Evolutionary conservation across 148 eudicot species (phyloP).

Genomic region (Salicornia ramosissima): DNA sequence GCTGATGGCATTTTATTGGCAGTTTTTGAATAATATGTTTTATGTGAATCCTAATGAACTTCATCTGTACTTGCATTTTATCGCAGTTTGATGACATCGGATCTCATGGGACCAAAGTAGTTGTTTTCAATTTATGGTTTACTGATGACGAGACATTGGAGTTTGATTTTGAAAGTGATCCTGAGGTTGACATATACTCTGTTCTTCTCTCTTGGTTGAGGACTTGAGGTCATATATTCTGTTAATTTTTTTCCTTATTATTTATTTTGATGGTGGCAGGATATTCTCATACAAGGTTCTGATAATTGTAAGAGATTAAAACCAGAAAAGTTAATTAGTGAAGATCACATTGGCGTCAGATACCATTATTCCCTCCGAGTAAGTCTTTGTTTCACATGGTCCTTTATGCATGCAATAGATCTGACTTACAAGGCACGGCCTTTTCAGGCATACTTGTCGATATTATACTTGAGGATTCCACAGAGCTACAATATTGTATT

Average conservation of each 20-base stretch:
- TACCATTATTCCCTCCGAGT: conserved; percentile 80
- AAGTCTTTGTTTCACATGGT: conserved; percentile 37
- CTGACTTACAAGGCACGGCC: background rate
- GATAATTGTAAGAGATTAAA: conserved; percentile 14
- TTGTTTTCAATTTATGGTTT: conserved; percentile 78
- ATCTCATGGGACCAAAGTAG: conserved; percentile 70
- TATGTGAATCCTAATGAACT: no score
- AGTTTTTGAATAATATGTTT: no score
- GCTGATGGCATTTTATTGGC: no score
- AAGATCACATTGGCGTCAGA: conserved; percentile 64
- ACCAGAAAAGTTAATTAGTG: conserved; percentile 28
- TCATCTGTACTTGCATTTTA: conserved; percentile 15
- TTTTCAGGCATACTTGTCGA: conserved; percentile 75
- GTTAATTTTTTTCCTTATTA: no score
- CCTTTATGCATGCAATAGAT: no score
- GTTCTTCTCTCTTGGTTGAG: no score
- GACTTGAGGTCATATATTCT: no score
- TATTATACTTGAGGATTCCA: conserved; percentile 72
- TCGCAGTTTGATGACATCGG: conserved; percentile 76
- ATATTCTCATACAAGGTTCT: conserved; percentile 47
- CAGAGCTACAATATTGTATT: conserved; percentile 51
- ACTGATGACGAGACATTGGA: conserved; percentile 60
- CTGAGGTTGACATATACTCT: no score
- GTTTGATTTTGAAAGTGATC: conserved; percentile 72
- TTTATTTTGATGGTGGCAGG: no score